Evolutionary conservation across 805 yeast species (phyloP), one percentile per base, ranked within the genome.

Genomic region (Pichia thaimueangensis): DNA sequence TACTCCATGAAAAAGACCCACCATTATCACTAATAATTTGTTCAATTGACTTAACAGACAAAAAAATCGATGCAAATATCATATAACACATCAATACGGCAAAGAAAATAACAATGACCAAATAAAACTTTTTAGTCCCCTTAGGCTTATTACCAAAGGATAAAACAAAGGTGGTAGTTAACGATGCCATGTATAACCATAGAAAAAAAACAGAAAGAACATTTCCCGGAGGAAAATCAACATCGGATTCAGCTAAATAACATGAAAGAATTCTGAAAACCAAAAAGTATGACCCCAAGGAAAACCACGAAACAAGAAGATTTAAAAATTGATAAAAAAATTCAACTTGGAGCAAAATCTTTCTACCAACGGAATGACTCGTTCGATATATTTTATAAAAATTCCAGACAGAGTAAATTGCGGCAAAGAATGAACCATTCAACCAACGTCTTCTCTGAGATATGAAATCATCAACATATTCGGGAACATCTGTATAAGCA

Each of bases 401-500:
- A 62, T 89, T 95, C 45, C 79, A 74, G 43, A 86, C 74, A 0
- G 97, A 80, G 59, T 93, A 91, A 44, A 88, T 71, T 8, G 95
- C 93, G 0, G 97, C 97, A 65, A 93, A 91, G 56, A 93, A 84
- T 0, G 97, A 88, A 42, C 97, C 97, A 60, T 91, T 91, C 51
- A 91, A 74, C 97, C 97, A 93, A 65, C 97, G 78, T 60, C 97
- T 75, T 68, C 97, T 77, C 63, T 91, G 97, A 31, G 88, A 73
- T 25, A 93, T 81, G 49, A 91, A 81, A 56, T 89, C 96, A 19
- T 93, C 80, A 27, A 91, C 73, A 28, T 76, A 69, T 51, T 85
- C 95, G 6, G 97, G 97, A 35, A 89, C 97, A 73, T 93, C 97
- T 4, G 97, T 93, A 51, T 86, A 88, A 0, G 97, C 97, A 49